Evolutionary conservation across 179 eudicot genomes (phyloP).

Genomic region (Patellifolia procumbens): DNA sequence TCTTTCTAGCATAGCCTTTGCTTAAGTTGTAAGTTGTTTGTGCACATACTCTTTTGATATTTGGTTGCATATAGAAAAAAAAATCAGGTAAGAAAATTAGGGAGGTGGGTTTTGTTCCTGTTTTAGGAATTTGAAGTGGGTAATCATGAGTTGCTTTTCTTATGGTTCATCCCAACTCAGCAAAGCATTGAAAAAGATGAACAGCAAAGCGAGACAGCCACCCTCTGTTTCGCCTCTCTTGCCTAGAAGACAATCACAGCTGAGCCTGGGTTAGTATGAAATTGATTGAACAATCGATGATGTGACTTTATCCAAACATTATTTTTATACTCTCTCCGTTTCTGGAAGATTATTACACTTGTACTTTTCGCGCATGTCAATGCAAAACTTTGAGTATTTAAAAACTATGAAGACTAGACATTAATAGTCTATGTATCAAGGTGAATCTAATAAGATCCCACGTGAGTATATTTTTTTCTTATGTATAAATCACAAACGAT

Average conservation of each 20-base stretch:
- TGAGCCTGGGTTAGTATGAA: constrained; percentile 34
- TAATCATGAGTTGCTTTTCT: constrained; percentile 54
- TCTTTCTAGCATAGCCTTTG: background rate
- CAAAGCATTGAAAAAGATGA: constrained; percentile 34
- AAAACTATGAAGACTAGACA: too few species aligned
- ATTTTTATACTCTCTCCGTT: background rate
- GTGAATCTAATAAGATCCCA: too few species aligned
- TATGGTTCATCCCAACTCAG: constrained; percentile 51
- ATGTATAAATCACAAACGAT: too few species aligned
- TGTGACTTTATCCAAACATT: too few species aligned
- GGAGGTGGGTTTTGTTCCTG: background rate
- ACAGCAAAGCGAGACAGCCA: constrained; percentile 25
- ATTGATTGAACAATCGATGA: background rate
- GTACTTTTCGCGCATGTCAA: too few species aligned
- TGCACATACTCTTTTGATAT: constrained; percentile 17
- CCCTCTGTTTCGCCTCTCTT: constrained; percentile 27
- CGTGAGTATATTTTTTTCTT: too few species aligned
- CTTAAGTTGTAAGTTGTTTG: background rate
- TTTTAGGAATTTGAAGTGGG: background rate
- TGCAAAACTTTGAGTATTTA: too few species aligned
- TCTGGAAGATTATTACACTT: too few species aligned
- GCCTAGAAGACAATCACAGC: constrained; percentile 24
- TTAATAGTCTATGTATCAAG: too few species aligned
- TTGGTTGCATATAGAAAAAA: background rate
- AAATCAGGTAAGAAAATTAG: background rate